Conservation (phyloP, 306 rosid species). For the Chamaecrista fasciculata region DNA sequence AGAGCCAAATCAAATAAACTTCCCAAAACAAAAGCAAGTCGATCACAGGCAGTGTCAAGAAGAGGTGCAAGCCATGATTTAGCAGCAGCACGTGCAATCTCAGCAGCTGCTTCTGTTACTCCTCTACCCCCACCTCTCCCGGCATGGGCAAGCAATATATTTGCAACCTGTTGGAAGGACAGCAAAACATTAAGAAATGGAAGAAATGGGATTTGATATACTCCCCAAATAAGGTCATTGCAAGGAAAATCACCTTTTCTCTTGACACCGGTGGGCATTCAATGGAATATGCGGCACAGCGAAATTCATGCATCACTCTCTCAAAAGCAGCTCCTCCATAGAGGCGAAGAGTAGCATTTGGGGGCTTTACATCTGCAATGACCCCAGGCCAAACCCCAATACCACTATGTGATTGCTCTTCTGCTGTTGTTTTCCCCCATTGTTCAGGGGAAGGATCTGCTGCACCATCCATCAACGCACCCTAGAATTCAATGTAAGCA, state of each 20-base stretch:
- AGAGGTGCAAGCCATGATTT: conserved; percentile 98
- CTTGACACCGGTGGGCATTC: conserved; percentile 91
- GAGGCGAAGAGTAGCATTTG: conserved; percentile 85
- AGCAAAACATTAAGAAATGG: conserved; percentile 21
- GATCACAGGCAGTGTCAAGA: conserved; percentile 92
- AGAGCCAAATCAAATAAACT: conserved; percentile 88
- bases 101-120: conserved; percentile 92
- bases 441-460: conserved; percentile 98
- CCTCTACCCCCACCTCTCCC: conserved; percentile 91
- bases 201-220: conserved; percentile 1
- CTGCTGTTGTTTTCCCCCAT: conserved; percentile 88
- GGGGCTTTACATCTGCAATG: conserved; percentile 62
- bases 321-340: conserved; percentile 99
- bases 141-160: conserved; percentile 94
- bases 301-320: conserved; percentile 92
- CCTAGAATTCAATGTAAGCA: conserved; percentile 46
- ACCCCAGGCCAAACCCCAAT: conserved; percentile 96
- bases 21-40: conserved; percentile 87
- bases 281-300: conserved; percentile 91
- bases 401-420: conserved; percentile 80
- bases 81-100: conserved; percentile 96
- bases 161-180: conserved; percentile 70
- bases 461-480: conserved; percentile 91
- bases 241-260: conserved; percentile 65
- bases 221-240: not conserved